phyloP scores from a whole-genome alignment of 495 filamentous ascomycete species.

The Trichoderma virens region DNA sequence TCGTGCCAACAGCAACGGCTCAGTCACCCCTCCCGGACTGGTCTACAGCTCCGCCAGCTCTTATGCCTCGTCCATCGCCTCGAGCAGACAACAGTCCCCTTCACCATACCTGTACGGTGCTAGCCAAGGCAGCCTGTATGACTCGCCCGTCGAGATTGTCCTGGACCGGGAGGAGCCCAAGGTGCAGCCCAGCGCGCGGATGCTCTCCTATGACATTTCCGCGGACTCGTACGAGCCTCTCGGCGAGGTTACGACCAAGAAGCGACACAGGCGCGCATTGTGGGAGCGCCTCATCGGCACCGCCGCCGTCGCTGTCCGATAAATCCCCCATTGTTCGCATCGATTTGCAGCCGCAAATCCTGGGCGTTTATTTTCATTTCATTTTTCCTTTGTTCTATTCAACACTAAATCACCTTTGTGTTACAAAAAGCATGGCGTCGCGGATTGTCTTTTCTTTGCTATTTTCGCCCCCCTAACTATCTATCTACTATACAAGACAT shows the following conservation, averaged over 20 bases:
- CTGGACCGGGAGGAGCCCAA: slow-evolving; percentile 19
- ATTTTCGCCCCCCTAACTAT: background rate
- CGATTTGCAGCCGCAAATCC: background rate
- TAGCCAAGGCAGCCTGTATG: slow-evolving; percentile 26
- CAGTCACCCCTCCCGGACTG: slow-evolving; percentile 34
- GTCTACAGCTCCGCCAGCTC: slow-evolving; percentile 34
- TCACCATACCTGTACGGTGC: slow-evolving; percentile 26
- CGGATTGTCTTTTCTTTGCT: background rate
- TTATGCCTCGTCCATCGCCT: slow-evolving; percentile 26
- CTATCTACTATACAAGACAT: background rate
- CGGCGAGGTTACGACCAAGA: slow-evolving; percentile 26
- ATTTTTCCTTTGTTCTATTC: background rate
- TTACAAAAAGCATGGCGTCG: slow-evolving; percentile 1
- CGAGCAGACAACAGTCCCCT: slow-evolving; percentile 22
- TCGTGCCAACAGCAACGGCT: slow-evolving; percentile 23
- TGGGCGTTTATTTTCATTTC: background rate
- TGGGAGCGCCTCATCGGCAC: slow-evolving; percentile 34
- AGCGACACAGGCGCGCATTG: slow-evolving; percentile 31
- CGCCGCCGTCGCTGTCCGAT: slow-evolving; percentile 12
- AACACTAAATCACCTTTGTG: background rate
- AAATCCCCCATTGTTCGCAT: background rate
- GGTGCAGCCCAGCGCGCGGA: slow-evolving; percentile 15
- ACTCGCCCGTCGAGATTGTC: slow-evolving; percentile 32
- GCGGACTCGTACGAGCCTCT: slow-evolving; percentile 31
- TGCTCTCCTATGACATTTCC: slow-evolving; percentile 42